Conservation (phyloP, 2,329 filamentous ascomycete species). For the Monosporascus sp. region DNA sequence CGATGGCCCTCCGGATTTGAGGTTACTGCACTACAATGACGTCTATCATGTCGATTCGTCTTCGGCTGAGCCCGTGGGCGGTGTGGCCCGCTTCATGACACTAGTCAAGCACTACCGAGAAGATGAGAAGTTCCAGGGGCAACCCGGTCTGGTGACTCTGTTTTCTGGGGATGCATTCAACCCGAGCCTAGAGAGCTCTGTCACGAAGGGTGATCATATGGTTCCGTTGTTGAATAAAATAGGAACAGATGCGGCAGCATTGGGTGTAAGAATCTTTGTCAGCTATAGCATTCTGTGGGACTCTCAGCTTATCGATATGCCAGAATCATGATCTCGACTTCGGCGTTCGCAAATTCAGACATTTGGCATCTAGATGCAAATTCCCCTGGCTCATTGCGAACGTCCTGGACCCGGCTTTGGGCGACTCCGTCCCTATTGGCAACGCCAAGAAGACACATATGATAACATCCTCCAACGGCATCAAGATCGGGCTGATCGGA, state of each 20-base stretch:
- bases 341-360: slow-evolving; percentile 72
- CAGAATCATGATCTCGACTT: slow-evolving; percentile 93
- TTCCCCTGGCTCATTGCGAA: slow-evolving; percentile 92
- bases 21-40: slow-evolving; percentile 89
- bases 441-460: slow-evolving; percentile 71
- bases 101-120: slow-evolving; percentile 70
- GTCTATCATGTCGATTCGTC: slow-evolving; percentile 79
- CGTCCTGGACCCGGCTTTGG: slow-evolving; percentile 76
- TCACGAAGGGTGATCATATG: slow-evolving; percentile 91
- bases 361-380: slow-evolving; percentile 66
- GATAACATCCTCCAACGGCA: slow-evolving; percentile 73
- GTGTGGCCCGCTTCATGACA: slow-evolving; percentile 74
- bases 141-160: slow-evolving; percentile 66
- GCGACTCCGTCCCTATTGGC: slow-evolving; percentile 68
- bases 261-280: slow-evolving; percentile 56
- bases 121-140: slow-evolving; percentile 52
- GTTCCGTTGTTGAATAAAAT: slow-evolving; percentile 75
- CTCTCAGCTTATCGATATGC: slow-evolving; percentile 6
- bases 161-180: slow-evolving; percentile 95
- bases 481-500: slow-evolving; percentile 81
- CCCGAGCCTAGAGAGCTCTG: slow-evolving; percentile 79
- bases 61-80: slow-evolving; percentile 78
- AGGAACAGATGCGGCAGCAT: slow-evolving; percentile 73
- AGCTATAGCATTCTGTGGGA: neutral
- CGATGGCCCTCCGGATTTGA: slow-evolving; percentile 58